Conservation (phyloP, 257 asterid species). For the Fraxinus pennsylvanica region DNA sequence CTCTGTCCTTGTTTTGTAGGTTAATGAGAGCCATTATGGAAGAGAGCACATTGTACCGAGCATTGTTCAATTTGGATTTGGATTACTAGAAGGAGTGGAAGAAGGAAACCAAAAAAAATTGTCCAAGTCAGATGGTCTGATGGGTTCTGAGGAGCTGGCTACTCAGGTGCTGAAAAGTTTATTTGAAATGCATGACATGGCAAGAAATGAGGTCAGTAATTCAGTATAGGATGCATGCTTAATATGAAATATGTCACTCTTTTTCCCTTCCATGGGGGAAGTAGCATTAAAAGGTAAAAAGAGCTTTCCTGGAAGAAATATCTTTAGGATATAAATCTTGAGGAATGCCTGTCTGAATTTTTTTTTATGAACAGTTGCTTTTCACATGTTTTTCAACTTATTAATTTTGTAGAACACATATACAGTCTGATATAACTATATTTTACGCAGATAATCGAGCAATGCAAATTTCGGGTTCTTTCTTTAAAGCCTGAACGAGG, state of each 20-base stretch:
- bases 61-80: conserved; percentile 76
- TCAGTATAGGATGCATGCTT: conserved; percentile 5
- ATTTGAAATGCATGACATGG: conserved; percentile 84
- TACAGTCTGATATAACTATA: conserved; percentile 11
- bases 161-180: conserved; percentile 71
- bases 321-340: background rate
- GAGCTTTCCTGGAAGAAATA: background rate
- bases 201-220: conserved; percentile 78
- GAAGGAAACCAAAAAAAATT: conserved; percentile 51
- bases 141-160: conserved; percentile 71
- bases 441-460: conserved; percentile 70
- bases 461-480: conserved; percentile 73
- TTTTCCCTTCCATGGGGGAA: conserved; percentile 19
- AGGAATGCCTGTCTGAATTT: conserved; percentile 4
- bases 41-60: conserved; percentile 84
- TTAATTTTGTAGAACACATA: background rate
- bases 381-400: background rate
- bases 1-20: conserved; percentile 42
- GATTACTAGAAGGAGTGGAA: conserved; percentile 74
- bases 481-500: conserved; percentile 75
- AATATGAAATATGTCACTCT: background rate
- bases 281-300: background rate
- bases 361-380: background rate
- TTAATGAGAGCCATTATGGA: conserved; percentile 72
- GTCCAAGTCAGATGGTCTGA: conserved; percentile 54